A percentile compares a stretch with the other conserved stretches of the same genome.
phyloP scores from a whole-genome alignment of 2,329 filamentous ascomycete genomes.

The Hymenoscyphus occultus region DNA sequence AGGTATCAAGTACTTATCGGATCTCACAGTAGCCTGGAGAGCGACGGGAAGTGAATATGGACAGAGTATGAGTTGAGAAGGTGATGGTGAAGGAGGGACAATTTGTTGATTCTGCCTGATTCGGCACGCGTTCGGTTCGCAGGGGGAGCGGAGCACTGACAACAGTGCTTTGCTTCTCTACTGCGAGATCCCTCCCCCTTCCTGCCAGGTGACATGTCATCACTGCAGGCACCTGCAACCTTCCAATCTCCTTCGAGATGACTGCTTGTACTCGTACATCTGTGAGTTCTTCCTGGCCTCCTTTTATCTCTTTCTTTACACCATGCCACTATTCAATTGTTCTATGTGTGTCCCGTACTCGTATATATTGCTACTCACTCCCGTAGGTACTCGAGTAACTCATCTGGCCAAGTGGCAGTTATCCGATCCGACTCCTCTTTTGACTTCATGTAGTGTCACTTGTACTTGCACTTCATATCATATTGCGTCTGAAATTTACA shows the following conservation, averaged over 20 bases:
- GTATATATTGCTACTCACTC: too few species aligned
- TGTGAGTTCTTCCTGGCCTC: neutral
- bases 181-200: neutral
- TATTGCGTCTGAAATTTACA: neutral
- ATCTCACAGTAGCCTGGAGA: constrained; percentile 2
- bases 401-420: neutral
- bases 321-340: too few species aligned
- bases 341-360: too few species aligned
- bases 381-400: too few species aligned
- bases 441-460: neutral
- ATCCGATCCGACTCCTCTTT: neutral
- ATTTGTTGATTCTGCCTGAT: constrained; percentile 21
- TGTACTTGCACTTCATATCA: neutral
- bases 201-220: neutral
- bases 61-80: constrained; percentile 12
- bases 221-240: neutral
- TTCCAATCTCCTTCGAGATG: neutral
- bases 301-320: neutral
- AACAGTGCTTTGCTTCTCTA: neutral
- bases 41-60: neutral
- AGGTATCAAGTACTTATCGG: constrained; percentile 7
- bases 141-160: neutral
- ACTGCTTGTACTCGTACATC: neutral
- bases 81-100: neutral
- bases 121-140: constrained; percentile 1